These are phyloP conservation scores for Mrakia frigida DNA, from an alignment of 768 basidiomycete genomes.

Conservation along the genomic window DNA sequence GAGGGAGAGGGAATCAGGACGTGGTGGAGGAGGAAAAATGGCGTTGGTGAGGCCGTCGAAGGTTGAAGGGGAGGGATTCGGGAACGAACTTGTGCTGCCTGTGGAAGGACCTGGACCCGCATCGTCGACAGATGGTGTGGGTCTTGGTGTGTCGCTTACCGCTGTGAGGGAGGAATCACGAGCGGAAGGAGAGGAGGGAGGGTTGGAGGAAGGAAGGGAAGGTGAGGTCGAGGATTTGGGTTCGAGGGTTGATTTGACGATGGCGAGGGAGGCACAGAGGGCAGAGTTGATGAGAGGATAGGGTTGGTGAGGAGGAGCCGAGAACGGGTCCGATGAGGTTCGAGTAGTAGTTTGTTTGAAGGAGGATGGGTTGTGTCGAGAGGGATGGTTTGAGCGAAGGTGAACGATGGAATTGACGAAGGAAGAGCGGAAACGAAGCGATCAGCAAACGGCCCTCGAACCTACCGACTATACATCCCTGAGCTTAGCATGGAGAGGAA, in stretches of 20 bases:
- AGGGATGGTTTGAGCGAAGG: background rate
- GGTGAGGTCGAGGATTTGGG: slow-evolving; percentile 3
- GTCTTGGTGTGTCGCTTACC: slow-evolving; percentile 44
- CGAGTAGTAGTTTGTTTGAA: background rate
- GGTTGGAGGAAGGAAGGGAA: background rate
- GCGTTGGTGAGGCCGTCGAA: background rate
- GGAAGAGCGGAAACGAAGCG: background rate
- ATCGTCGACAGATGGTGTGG: slow-evolving; percentile 76
- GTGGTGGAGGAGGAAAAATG: no score
- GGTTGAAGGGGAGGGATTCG: background rate
- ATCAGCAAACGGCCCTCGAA: background rate
- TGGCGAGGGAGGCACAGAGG: background rate
- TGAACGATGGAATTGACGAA: background rate
- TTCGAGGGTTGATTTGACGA: background rate
- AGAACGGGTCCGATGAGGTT: background rate
- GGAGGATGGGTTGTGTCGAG: background rate
- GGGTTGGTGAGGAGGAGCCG: background rate
- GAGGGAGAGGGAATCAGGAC: background rate
- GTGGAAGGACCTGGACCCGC: slow-evolving; percentile 93
- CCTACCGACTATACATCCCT: background rate
- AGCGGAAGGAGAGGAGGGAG: background rate
- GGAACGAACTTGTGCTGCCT: slow-evolving; percentile 91
- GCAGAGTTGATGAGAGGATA: background rate
- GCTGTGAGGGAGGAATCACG: slow-evolving; percentile 20
- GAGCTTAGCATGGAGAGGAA: background rate